Conservation (phyloP, 2,329 filamentous ascomycete genomes). For the Purpureocillium lavendulum region DNA sequence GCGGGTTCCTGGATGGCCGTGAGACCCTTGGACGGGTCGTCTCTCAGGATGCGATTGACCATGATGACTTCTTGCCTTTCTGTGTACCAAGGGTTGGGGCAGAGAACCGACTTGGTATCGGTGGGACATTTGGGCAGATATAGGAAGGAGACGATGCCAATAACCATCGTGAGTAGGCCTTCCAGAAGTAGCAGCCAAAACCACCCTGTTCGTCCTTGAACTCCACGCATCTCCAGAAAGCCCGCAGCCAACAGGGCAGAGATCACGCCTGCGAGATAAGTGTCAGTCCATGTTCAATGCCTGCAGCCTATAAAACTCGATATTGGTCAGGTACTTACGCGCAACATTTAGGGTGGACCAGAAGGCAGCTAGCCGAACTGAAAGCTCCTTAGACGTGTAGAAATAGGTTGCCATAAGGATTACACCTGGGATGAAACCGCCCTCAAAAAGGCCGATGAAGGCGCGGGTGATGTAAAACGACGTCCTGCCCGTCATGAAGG, state of each 20-base stretch:
- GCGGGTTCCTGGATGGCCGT: constrained; percentile 35
- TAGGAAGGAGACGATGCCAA: constrained; percentile 45
- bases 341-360: constrained; percentile 47
- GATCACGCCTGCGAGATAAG: constrained; percentile 23
- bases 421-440: constrained; percentile 50
- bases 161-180: constrained; percentile 36
- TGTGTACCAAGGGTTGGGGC: constrained; percentile 56
- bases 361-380: constrained; percentile 58
- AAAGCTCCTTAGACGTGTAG: constrained; percentile 61
- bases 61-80: constrained; percentile 63
- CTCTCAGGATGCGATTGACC: constrained; percentile 50
- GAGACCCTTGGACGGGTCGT: constrained; percentile 45
- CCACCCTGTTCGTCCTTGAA: constrained; percentile 41
- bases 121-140: constrained; percentile 59
- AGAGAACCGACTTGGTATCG: constrained; percentile 52
- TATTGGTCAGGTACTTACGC: constrained; percentile 15
- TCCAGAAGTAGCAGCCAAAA: constrained; percentile 43
- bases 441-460: constrained; percentile 44
- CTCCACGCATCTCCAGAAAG: constrained; percentile 41
- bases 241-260: constrained; percentile 39
- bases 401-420: constrained; percentile 65
- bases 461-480: constrained; percentile 43
- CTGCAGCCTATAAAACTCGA: too few species aligned
- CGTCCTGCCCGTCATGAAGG: constrained; percentile 38
- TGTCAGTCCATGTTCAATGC: too few species aligned